A percentile compares a stretch with the other conserved stretches of the same genome.
These are phyloP conservation scores for Solanum hybrid DNA, from an alignment of 305 asterid genomes.

Conservation along the genomic window DNA sequence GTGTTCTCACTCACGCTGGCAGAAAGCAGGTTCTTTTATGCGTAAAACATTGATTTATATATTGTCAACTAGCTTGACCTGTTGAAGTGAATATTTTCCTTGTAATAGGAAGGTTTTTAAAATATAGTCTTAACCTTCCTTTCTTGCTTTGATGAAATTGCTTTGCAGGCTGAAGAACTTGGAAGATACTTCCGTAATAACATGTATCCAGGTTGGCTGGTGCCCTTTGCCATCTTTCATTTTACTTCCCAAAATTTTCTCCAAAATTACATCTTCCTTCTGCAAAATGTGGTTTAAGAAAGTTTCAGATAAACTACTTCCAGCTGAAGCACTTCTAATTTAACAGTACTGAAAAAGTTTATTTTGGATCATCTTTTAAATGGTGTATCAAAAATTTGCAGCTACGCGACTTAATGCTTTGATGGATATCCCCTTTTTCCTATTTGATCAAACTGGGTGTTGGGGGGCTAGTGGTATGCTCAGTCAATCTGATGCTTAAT, in stretches of 20 bases:
- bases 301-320: not conserved
- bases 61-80: not conserved
- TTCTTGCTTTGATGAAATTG: conserved; percentile 5
- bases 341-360: not conserved
- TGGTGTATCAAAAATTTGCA: not conserved
- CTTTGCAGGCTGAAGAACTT: conserved; percentile 90
- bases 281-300: not conserved
- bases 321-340: not conserved
- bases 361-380: not conserved
- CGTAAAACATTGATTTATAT: not conserved
- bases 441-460: not conserved
- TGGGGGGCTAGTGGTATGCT: not conserved
- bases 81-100: not conserved
- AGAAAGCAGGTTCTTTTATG: conserved; percentile 67
- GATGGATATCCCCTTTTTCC: not conserved
- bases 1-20: conserved; percentile 99
- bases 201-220: conserved; percentile 86
- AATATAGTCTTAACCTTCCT: not conserved
- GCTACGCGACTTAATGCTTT: not conserved
- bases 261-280: not conserved
- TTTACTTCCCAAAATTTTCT: not conserved
- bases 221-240: not conserved
- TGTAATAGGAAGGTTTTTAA: not conserved
- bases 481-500: not conserved
- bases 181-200: conserved; percentile 92